Conservation (phyloP, 352 stramenopile genomes). For the Phytophthora palmivora region DNA sequence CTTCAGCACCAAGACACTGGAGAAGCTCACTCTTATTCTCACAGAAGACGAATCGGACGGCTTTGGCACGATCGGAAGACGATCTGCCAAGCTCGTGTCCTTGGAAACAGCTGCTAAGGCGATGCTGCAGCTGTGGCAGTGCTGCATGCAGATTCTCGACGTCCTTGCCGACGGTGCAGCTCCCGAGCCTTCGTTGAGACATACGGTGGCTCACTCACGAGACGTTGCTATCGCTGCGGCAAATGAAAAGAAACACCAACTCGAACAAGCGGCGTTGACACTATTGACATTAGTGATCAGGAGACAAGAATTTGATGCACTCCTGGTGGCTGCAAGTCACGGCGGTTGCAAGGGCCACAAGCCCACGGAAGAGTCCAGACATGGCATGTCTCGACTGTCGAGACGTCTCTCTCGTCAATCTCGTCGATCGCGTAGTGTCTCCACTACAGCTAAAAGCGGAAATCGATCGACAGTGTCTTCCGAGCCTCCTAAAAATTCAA, state of each 20-base stretch:
- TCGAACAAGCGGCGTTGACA: conserved; percentile 45
- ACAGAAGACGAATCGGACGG: conserved; percentile 42
- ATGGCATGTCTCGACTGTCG: conserved; percentile 26
- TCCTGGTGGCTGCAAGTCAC: conserved; percentile 55
- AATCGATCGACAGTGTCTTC: conserved; percentile 12
- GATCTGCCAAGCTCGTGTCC: conserved; percentile 40
- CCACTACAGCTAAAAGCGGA: conserved; percentile 12
- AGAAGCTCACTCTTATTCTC: conserved; percentile 45
- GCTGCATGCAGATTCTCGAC: conserved; percentile 57
- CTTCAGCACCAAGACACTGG: conserved; percentile 44
- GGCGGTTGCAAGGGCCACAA: conserved; percentile 64
- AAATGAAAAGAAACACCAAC: conserved; percentile 37
- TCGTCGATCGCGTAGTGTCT: conserved; percentile 34
- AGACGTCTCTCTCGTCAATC: conserved; percentile 28
- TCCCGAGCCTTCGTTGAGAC: conserved; percentile 29
- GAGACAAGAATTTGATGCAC: conserved; percentile 62
- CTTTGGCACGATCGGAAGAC: conserved; percentile 37
- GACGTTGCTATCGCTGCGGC: conserved; percentile 23
- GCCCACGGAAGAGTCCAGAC: conserved; percentile 28
- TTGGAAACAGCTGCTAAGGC: conserved; percentile 46
- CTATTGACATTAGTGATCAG: conserved; percentile 54
- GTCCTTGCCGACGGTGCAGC: conserved; percentile 37
- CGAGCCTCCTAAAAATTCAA: conserved; percentile 6
- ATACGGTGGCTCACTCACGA: conserved; percentile 37
- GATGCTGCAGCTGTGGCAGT: conserved; percentile 69